These are phyloP conservation scores for Penicillium digitatum DNA, from an alignment of 2,329 filamentous ascomycete genomes.

Conservation along the genomic window DNA sequence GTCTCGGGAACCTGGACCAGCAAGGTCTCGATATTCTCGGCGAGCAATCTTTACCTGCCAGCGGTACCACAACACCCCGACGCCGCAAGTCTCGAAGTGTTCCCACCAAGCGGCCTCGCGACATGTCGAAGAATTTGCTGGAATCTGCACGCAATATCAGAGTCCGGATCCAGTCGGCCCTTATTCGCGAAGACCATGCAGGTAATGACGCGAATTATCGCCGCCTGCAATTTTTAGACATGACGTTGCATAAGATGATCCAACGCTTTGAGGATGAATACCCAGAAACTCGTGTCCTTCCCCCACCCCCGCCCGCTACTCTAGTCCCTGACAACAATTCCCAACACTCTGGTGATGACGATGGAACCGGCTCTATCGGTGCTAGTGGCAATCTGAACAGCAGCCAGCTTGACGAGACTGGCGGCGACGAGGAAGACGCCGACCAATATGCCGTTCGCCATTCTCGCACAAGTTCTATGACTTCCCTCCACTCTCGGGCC, in stretches of 20 bases:
- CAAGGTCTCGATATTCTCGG: slow-evolving; percentile 40
- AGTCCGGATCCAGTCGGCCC: slow-evolving; percentile 73
- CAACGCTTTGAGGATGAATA: slow-evolving; percentile 95
- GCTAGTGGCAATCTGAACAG: slow-evolving; percentile 33
- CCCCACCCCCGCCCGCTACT: slow-evolving; percentile 16
- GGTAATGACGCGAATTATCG: slow-evolving; percentile 74
- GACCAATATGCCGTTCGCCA: slow-evolving; percentile 47
- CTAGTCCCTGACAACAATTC: slow-evolving; percentile 32
- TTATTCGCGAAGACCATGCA: slow-evolving; percentile 67
- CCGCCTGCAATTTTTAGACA: slow-evolving; percentile 78
- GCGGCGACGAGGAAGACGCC: slow-evolving; percentile 41
- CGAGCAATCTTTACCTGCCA: slow-evolving; percentile 43
- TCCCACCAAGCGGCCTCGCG: slow-evolving; percentile 67
- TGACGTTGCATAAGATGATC: slow-evolving; percentile 86
- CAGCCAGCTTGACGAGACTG: slow-evolving; percentile 31
- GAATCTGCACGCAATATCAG: slow-evolving; percentile 86
- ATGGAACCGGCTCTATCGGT: slow-evolving; percentile 19
- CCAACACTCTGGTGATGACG: slow-evolving; percentile 36
- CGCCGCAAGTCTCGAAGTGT: slow-evolving; percentile 49
- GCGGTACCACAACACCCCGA: slow-evolving; percentile 54
- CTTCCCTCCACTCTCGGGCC: slow-evolving; percentile 63
- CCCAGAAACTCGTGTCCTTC: slow-evolving; percentile 69
- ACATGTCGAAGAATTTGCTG: slow-evolving; percentile 88
- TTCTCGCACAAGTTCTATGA: slow-evolving; percentile 61
- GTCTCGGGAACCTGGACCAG: slow-evolving; percentile 72